These are phyloP conservation scores for Pleurotus platypus DNA, from an alignment of 768 basidiomycete species.

Conservation along the genomic window DNA sequence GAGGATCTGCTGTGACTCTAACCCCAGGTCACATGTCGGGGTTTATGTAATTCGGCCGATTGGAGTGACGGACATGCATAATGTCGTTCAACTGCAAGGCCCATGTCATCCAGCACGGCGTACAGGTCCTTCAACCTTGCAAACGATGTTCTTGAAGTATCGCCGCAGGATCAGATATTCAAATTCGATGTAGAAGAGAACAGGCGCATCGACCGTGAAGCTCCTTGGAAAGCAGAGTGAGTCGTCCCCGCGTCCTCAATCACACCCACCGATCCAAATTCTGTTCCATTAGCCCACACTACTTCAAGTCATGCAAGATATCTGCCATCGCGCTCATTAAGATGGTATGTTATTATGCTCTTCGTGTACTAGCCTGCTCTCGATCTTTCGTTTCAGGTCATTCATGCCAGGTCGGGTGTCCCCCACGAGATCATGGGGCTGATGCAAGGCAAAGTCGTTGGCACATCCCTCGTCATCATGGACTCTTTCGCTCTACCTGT, in stretches of 20 bases:
- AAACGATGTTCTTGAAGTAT: constrained; percentile 68
- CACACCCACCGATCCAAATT: too few species aligned
- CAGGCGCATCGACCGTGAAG: constrained; percentile 58
- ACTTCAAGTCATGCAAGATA: constrained; percentile 90
- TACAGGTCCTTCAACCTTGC: constrained; percentile 69
- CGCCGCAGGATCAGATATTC: constrained; percentile 79
- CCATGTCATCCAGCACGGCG: constrained; percentile 45
- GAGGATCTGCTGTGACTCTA: too few species aligned
- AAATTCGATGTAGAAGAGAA: constrained; percentile 69
- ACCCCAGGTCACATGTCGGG: too few species aligned
- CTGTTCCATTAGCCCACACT: constrained; percentile 52
- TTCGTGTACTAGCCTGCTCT: constrained; percentile 3
- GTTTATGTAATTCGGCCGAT: too few species aligned
- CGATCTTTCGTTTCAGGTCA: constrained; percentile 57
- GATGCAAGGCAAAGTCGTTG: constrained; percentile 95
- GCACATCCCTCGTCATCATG: constrained; percentile 78
- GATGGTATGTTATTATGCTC: constrained; percentile 52
- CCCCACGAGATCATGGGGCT: constrained; percentile 99
- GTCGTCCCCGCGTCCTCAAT: constrained; percentile 14
- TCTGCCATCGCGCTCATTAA: constrained; percentile 94
- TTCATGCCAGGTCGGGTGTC: constrained; percentile 96
- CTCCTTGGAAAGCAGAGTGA: constrained; percentile 88
- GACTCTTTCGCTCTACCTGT: constrained; percentile 97
- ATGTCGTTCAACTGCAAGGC: too few species aligned
- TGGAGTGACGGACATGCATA: too few species aligned